phyloP scores from a whole-genome alignment of 2,329 filamentous ascomycete species.

The Coccinonectria pachysandricola region DNA sequence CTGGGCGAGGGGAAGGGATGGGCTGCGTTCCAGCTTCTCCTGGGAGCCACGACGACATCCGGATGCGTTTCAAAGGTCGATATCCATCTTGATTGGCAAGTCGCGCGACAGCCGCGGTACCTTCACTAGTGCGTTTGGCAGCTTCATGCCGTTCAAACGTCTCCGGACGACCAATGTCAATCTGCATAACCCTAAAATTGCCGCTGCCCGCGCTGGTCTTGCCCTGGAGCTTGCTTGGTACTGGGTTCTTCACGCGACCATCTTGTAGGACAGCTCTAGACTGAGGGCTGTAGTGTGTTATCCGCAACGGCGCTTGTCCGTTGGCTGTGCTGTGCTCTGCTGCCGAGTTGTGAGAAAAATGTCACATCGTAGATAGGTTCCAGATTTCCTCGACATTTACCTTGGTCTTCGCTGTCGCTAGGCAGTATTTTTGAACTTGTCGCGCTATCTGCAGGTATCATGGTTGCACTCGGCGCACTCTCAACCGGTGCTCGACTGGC shows the following conservation, averaged over 20 bases:
- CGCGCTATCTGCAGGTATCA: too few species aligned
- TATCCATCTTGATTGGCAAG: slow-evolving; percentile 45
- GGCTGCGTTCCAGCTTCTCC: too few species aligned
- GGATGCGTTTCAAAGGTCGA: slow-evolving; percentile 36
- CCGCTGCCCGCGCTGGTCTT: slow-evolving; percentile 46
- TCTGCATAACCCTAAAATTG: slow-evolving; percentile 55
- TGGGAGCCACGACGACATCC: slow-evolving; percentile 24
- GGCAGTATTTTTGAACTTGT: too few species aligned
- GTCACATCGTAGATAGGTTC: background rate
- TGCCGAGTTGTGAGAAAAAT: slow-evolving; percentile 1
- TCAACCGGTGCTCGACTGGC: too few species aligned
- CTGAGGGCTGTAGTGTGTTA: slow-evolving; percentile 1
- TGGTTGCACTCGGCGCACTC: too few species aligned
- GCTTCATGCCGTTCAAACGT: slow-evolving; percentile 40
- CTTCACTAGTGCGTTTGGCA: slow-evolving; percentile 52
- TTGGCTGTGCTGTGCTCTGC: slow-evolving; percentile 1
- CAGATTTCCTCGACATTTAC: too few species aligned
- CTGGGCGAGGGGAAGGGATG: too few species aligned
- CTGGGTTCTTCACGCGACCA: slow-evolving; percentile 38
- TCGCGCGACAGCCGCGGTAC: slow-evolving; percentile 47
- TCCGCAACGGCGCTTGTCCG: background rate
- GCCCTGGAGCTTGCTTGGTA: slow-evolving; percentile 53
- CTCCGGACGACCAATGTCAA: slow-evolving; percentile 38
- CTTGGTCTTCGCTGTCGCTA: too few species aligned
- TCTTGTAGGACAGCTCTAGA: slow-evolving; percentile 17